Conservation (phyloP, 2,329 filamentous ascomycete genomes). For the Triangularia verruculosa region DNA sequence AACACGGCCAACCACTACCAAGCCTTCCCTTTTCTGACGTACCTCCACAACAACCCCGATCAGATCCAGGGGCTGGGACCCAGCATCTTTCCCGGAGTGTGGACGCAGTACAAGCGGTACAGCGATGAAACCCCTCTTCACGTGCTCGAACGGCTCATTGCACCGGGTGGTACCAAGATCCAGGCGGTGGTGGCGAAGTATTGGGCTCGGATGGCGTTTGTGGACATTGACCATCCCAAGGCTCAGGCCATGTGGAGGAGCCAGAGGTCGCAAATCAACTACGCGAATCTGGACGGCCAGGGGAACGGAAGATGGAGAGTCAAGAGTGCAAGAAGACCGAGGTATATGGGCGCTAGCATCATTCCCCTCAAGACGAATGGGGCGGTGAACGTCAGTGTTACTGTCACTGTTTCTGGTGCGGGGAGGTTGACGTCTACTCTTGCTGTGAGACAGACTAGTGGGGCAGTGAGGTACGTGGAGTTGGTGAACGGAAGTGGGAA, state of each 20-base stretch:
- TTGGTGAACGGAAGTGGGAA: slow-evolving; percentile 35
- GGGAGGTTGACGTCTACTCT: slow-evolving; percentile 40
- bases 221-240: slow-evolving; percentile 46
- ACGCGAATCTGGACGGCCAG: slow-evolving; percentile 40
- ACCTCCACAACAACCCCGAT: slow-evolving; percentile 48
- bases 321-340: slow-evolving; percentile 40
- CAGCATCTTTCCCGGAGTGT: slow-evolving; percentile 42
- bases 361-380: slow-evolving; percentile 39
- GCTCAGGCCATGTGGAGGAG: slow-evolving; percentile 39
- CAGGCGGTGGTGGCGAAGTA: slow-evolving; percentile 45
- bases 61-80: slow-evolving; percentile 40
- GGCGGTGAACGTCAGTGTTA: slow-evolving; percentile 35
- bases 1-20: slow-evolving; percentile 49
- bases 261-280: slow-evolving; percentile 38
- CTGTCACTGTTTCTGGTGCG: slow-evolving; percentile 26
- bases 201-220: slow-evolving; percentile 53
- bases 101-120: slow-evolving; percentile 40
- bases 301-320: slow-evolving; percentile 41
- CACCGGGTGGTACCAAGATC: slow-evolving; percentile 32
- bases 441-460: slow-evolving; percentile 35
- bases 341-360: slow-evolving; percentile 51
- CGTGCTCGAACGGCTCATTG: slow-evolving; percentile 40
- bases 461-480: slow-evolving; percentile 38
- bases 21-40: slow-evolving; percentile 50
- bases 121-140: slow-evolving; percentile 52